phyloP scores from a whole-genome alignment of 805 yeast genomes.

The Jamesozyma lodderae region DNA sequence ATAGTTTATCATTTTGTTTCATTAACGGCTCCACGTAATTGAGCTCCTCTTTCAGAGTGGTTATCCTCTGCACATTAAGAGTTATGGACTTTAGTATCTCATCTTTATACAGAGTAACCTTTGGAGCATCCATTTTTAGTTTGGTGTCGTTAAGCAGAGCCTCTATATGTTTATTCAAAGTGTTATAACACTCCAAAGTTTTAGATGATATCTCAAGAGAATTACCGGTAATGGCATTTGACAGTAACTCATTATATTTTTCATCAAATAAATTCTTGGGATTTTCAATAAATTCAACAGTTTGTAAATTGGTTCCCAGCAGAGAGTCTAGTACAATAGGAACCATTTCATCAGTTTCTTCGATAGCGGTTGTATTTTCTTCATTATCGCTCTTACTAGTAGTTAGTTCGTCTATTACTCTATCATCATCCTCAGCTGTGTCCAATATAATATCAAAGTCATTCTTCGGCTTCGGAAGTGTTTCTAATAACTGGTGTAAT shows the following conservation, averaged over 20 bases:
- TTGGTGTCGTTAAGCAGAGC: not conserved
- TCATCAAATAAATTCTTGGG: conserved; percentile 14
- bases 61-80: conserved; percentile 2
- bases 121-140: not conserved
- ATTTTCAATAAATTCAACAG: conserved; percentile 13
- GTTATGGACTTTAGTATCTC: conserved; percentile 1
- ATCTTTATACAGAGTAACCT: not conserved
- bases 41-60: conserved; percentile 5
- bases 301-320: conserved; percentile 4
- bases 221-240: conserved; percentile 1
- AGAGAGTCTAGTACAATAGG: not conserved
- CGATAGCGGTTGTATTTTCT: not conserved
- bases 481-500: conserved; percentile 20
- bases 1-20: conserved; percentile 9
- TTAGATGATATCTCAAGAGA: not conserved
- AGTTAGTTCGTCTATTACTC: conserved; percentile 8
- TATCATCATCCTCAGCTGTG: conserved; percentile 29
- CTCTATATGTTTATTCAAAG: not conserved
- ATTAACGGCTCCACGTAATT: conserved; percentile 12
- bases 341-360: not conserved
- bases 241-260: conserved; percentile 19
- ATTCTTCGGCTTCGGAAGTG: conserved; percentile 37
- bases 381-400: not conserved
- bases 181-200: not conserved
- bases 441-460: conserved; percentile 37